phyloP scores from a whole-genome alignment of 2,329 filamentous ascomycete genomes.

The Aspergillus clavatus region DNA sequence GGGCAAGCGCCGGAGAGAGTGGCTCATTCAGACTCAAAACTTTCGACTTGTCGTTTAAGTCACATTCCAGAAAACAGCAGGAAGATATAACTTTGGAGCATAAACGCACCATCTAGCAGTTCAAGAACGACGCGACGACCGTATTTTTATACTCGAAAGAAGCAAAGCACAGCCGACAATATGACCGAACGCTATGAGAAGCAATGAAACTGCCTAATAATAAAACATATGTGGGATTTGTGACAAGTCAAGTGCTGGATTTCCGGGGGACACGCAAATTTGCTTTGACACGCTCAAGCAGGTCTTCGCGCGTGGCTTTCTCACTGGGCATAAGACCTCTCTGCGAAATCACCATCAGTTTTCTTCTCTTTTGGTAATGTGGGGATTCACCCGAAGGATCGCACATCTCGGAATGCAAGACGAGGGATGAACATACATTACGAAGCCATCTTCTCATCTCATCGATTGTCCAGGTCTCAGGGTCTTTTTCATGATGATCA shows the following conservation, averaged over 20 bases:
- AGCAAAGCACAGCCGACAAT: constrained; percentile 1
- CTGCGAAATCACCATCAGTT: constrained; percentile 37
- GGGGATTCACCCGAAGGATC: too few species aligned
- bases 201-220: neutral
- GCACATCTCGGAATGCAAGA: neutral
- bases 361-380: neutral
- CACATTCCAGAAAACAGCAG: neutral
- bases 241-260: constrained; percentile 6
- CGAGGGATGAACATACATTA: constrained; percentile 56
- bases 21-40: constrained; percentile 68
- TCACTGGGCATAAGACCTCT: constrained; percentile 58
- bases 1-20: constrained; percentile 53
- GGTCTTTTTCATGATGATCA: constrained; percentile 6
- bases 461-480: constrained; percentile 55
- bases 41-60: constrained; percentile 54
- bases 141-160: neutral
- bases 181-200: neutral
- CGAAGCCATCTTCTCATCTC: constrained; percentile 78
- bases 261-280: constrained; percentile 53
- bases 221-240: neutral
- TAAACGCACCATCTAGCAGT: neutral
- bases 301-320: constrained; percentile 57
- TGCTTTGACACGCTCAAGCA: constrained; percentile 64
- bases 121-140: neutral
- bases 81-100: neutral